phyloP scores from a whole-genome alignment of 148 eudicot genomes.

The Nepenthes gracilis region DNA sequence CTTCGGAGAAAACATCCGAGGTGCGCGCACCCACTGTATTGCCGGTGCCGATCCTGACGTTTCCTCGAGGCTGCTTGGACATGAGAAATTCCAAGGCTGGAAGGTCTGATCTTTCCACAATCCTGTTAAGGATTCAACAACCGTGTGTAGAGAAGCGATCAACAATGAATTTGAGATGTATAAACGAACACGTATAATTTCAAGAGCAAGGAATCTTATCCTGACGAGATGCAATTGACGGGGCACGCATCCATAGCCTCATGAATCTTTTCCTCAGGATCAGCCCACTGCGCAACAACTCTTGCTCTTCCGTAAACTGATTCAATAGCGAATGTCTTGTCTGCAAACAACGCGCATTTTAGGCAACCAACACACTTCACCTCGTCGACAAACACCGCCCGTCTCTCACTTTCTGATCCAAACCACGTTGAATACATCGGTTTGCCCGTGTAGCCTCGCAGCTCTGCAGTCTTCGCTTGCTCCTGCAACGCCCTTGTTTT shows the following conservation, averaged over 20 bases:
- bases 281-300: slow-evolving; percentile 92
- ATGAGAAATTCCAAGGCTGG: slow-evolving; percentile 82
- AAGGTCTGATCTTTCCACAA: slow-evolving; percentile 69
- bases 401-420: slow-evolving; percentile 56
- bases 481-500: slow-evolving; percentile 27
- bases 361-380: slow-evolving; percentile 83
- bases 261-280: slow-evolving; percentile 61
- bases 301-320: slow-evolving; percentile 80
- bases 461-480: slow-evolving; percentile 49
- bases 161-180: no score
- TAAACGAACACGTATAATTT: neutral
- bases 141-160: neutral
- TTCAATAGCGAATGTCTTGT: slow-evolving; percentile 77
- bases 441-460: slow-evolving; percentile 72
- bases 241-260: slow-evolving; percentile 82
- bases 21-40: slow-evolving; percentile 63
- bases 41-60: slow-evolving; percentile 63
- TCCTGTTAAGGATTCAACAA: slow-evolving; percentile 18
- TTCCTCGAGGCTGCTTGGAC: slow-evolving; percentile 88
- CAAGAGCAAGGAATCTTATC: neutral
- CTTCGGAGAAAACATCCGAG: slow-evolving; percentile 59
- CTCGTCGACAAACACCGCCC: slow-evolving; percentile 88
- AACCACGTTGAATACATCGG: slow-evolving; percentile 70
- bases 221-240: slow-evolving; percentile 89
- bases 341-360: slow-evolving; percentile 75